Base-by-base conservation (phyloP, 306 rosid genomes). In the Dryas alaskensis region DNA sequence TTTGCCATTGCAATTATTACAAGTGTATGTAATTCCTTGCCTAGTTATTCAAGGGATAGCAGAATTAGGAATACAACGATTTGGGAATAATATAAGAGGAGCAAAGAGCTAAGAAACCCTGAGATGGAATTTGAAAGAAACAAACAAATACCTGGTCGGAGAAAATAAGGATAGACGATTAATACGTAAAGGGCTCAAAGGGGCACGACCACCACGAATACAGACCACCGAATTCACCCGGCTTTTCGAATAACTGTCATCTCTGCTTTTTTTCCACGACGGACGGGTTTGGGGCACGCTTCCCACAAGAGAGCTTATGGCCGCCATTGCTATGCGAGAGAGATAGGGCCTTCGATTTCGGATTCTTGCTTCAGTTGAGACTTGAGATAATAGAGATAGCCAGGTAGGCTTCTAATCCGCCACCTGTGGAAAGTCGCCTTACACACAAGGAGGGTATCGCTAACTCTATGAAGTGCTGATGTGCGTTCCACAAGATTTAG, bases 131-230 rank as follows among this genome's bases (percentile, higher is more conserved):
- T 13, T 14, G 11, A 47, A 61, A 17, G 54, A 43, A 61, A 61
- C 51, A 47, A 40, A 11, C 1, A 51, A 7, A 45, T 71, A 92
- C 92, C 88, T 84, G 60, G 65, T 40, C 31, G 77, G 57, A 51
- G 75, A 54, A 19, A 79, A 45, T 7, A 73, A n/a, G 44, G 80
- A 75, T 7, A 76, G 78, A 61, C 74, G 49, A 8, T 65, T 72
- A 11, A 63, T 50, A 13, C 60, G 51, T 40, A 74, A 57, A 58
- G 73, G 40, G 43, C 63, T 10, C n/a, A 46, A 50, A 77, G 58
- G 44, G 19, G 72, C 13, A 61, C 47, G 48, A 47, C 68, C 61
- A 66, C 76, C 72, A 8, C 58, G 79, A 69, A 76, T 64, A 60
- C 39, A 76, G 46, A 68, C 67, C 58, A 69, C 68, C 51, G 74